Evolutionary conservation across 768 basidiomycete species (phyloP), one percentile per base, ranked within the genome.

Genomic region (Mycena alexandri): DNA sequence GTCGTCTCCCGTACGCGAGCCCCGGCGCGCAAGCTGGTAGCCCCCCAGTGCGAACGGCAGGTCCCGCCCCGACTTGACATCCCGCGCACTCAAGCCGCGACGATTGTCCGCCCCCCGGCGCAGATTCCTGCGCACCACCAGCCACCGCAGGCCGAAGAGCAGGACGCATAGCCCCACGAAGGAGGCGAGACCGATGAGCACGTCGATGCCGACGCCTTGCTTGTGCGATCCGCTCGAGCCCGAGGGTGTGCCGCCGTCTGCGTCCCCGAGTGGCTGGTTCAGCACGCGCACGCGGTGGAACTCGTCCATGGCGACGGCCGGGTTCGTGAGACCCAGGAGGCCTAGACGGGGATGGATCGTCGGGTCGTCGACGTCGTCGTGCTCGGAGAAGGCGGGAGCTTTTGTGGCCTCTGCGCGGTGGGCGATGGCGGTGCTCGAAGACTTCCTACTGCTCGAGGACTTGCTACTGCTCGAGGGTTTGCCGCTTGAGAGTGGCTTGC

Each of bases 211-310:
- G 6, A 92, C 82, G 1, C 83, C 85, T 6, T 89, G 71, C 66
- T 81, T 82, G 58, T 82, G 79, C 22, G 43, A 5, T 6, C 79
- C 79, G 5, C 68, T 61, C 5, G 72, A 24, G 36, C 51, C 19
- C 3, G 62, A 24, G 22, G 53, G 60, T 58, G 70, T 60, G 52
- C 63, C 52, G 55, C 24, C 22, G 61, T 52, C 60, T 22, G 64
- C 12, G 69, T 69, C 52, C 52, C 73, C 74, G n/a, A 93, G 77
- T 0, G 92, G 88, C 64, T 88, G 83, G 53, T 89, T 85, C 36
- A 90, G 78, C 16, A 94, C 86, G 5, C 93, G 87, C 6, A 93
- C 91, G 5, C 82, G 85, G 50, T 88, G 75, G 78, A 94, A 95
- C 69, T 94, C 91, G 2, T 83, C 77, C 65, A 93, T 72, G 0